Evolutionary conservation across 2,329 filamentous ascomycete species (phyloP).

Genomic region (Penicillium sp.): DNA sequence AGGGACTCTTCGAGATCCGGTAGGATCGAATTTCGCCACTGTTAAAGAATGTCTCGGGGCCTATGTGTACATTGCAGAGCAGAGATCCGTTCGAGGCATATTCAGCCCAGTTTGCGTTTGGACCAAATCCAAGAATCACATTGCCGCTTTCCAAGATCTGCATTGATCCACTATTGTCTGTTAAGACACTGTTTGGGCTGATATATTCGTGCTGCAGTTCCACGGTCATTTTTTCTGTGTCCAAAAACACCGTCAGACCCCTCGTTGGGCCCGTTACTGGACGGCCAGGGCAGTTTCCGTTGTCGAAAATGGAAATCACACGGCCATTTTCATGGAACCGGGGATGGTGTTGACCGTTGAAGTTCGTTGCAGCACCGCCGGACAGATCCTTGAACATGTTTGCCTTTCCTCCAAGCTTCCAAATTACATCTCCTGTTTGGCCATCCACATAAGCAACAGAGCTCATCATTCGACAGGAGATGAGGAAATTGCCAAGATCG

Average conservation of each 20-base stretch:
- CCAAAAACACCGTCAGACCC: conserved; percentile 45
- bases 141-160: conserved; percentile 47
- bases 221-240: conserved; percentile 42
- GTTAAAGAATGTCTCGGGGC: conserved; percentile 34
- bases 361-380: conserved; percentile 40
- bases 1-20: conserved; percentile 55
- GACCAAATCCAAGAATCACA: conserved; percentile 52
- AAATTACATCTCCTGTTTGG: conserved; percentile 50
- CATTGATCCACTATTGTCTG: conserved; percentile 33
- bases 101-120: conserved; percentile 52
- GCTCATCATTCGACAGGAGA: conserved; percentile 53
- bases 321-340: conserved; percentile 29
- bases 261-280: conserved; percentile 29
- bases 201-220: conserved; percentile 39
- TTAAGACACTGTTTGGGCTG: conserved; percentile 41
- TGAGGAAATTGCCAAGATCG: conserved; percentile 51
- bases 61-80: conserved; percentile 55
- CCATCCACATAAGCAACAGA: conserved; percentile 51
- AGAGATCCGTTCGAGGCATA: conserved; percentile 51
- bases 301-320: conserved; percentile 43
- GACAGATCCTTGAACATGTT: conserved; percentile 48
- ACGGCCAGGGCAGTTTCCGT: conserved; percentile 26
- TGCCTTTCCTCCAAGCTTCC: conserved; percentile 53
- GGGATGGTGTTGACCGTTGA: conserved; percentile 54
- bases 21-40: conserved; percentile 51